Conservation (phyloP, 2,329 filamentous ascomycete species). For the Aspergillus floridensis region DNA sequence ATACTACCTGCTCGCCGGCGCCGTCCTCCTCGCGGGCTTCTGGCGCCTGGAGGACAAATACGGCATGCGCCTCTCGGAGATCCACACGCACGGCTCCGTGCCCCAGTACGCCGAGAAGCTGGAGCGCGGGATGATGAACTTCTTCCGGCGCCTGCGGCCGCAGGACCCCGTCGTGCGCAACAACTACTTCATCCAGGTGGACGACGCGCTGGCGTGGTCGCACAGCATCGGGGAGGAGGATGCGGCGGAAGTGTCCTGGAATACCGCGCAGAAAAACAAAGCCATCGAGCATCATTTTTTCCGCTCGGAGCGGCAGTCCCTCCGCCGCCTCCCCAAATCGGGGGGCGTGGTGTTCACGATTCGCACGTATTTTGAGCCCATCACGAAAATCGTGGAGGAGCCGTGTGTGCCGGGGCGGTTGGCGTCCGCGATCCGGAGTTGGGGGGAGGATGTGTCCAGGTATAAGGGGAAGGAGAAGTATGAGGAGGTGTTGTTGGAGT, state of each 20-base stretch:
- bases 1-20: slow-evolving; percentile 76
- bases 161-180: slow-evolving; percentile 67
- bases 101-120: slow-evolving; percentile 69
- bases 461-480: slow-evolving; percentile 81
- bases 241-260: slow-evolving; percentile 63
- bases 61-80: slow-evolving; percentile 73
- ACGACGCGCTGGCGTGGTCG: slow-evolving; percentile 74
- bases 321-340: slow-evolving; percentile 60
- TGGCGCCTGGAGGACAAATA: slow-evolving; percentile 80
- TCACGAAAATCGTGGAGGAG: slow-evolving; percentile 66
- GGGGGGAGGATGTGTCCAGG: slow-evolving; percentile 71
- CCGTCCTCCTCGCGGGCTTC: slow-evolving; percentile 75
- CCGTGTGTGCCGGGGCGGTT: slow-evolving; percentile 74
- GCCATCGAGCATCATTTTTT: slow-evolving; percentile 73
- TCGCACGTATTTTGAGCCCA: slow-evolving; percentile 72
- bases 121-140: slow-evolving; percentile 75
- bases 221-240: slow-evolving; percentile 74
- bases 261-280: slow-evolving; percentile 70
- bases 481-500: slow-evolving; percentile 69
- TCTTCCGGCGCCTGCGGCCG: slow-evolving; percentile 70
- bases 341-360: slow-evolving; percentile 71
- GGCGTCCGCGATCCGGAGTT: slow-evolving; percentile 75
- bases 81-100: slow-evolving; percentile 75
- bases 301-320: slow-evolving; percentile 69
- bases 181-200: slow-evolving; percentile 87